phyloP scores from a whole-genome alignment of 2,329 filamentous ascomycete species.

The Paecilomyces variotii region DNA sequence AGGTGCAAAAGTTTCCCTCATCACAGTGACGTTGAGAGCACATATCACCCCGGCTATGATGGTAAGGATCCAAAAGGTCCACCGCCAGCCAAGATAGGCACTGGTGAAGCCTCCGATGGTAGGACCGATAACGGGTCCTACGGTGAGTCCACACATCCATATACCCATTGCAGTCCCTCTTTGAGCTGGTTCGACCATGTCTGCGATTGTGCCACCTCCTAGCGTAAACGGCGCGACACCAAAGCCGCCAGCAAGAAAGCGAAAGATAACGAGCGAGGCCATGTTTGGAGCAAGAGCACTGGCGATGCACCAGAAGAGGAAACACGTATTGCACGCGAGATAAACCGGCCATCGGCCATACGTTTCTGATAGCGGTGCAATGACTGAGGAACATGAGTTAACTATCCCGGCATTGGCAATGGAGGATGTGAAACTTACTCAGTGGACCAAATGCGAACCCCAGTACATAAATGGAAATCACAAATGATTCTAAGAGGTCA shows the following conservation, averaged over 20 bases:
- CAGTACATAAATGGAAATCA: neutral
- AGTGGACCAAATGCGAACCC: conserved; percentile 44
- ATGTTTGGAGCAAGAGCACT: conserved; percentile 53
- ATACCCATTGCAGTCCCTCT: too few relatives aligned
- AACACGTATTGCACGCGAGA: conserved; percentile 49
- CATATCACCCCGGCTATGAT: too few relatives aligned
- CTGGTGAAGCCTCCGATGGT: too few relatives aligned
- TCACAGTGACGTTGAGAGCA: too few relatives aligned
- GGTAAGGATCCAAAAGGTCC: conserved; percentile 36
- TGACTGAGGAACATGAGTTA: too few relatives aligned
- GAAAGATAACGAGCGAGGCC: conserved; percentile 50
- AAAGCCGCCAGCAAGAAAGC: conserved; percentile 55
- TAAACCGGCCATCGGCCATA: conserved; percentile 55
- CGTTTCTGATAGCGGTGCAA: conserved; percentile 54
- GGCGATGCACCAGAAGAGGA: conserved; percentile 55
- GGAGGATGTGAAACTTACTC: too few relatives aligned
- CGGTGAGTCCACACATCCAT: conserved; percentile 23
- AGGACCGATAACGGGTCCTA: conserved; percentile 19
- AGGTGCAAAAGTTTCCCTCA: too few relatives aligned
- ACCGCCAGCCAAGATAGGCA: too few relatives aligned
- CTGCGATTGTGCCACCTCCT: too few relatives aligned
- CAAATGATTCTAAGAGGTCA: neutral
- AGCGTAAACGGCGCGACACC: too few relatives aligned
- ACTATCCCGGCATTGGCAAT: too few relatives aligned
- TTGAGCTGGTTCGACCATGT: too few relatives aligned